A percentile compares a stretch with the other conserved stretches of the same genome.
These are phyloP conservation scores for Malassezia brasiliensis DNA, from an alignment of 1,284 basidiomycete genomes.

Conservation along the genomic window DNA sequence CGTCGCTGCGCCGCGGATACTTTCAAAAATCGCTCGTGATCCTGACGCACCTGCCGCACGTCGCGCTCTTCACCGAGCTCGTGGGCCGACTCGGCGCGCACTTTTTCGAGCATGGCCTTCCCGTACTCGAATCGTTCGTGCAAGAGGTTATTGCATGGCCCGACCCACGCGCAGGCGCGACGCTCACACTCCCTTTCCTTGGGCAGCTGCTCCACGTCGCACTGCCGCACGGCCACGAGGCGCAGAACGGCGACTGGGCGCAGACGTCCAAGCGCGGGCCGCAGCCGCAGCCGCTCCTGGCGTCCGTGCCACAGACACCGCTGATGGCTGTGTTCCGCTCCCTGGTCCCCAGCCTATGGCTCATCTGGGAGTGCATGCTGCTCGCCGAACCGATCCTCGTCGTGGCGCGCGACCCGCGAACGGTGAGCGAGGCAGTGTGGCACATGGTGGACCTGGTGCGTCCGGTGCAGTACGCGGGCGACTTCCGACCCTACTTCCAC, in stretches of 20 bases:
- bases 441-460: constrained; percentile 68
- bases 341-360: constrained; percentile 59
- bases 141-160: constrained; percentile 36
- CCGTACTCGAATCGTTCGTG: constrained; percentile 38
- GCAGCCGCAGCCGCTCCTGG: constrained; percentile 58
- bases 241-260: constrained; percentile 26
- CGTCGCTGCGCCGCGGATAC: constrained; percentile 39
- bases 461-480: constrained; percentile 74
- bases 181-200: constrained; percentile 29
- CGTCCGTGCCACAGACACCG: constrained; percentile 60
- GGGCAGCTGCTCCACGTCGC: constrained; percentile 29
- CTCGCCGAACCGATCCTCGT: constrained; percentile 71
- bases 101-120: constrained; percentile 41
- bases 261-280: constrained; percentile 2
- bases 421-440: constrained; percentile 63
- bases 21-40: constrained; percentile 69
- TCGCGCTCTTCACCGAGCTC: constrained; percentile 66
- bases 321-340: constrained; percentile 38
- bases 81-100: constrained; percentile 59
- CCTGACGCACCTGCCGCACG: constrained; percentile 71
- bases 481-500: constrained; percentile 86
- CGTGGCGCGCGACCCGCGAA: constrained; percentile 68
- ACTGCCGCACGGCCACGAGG: constrained; percentile 35
- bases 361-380: constrained; percentile 67
- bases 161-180: constrained; percentile 30